phyloP scores from a whole-genome alignment of 2,329 filamentous ascomycete species.

The Fusarium albidum region DNA sequence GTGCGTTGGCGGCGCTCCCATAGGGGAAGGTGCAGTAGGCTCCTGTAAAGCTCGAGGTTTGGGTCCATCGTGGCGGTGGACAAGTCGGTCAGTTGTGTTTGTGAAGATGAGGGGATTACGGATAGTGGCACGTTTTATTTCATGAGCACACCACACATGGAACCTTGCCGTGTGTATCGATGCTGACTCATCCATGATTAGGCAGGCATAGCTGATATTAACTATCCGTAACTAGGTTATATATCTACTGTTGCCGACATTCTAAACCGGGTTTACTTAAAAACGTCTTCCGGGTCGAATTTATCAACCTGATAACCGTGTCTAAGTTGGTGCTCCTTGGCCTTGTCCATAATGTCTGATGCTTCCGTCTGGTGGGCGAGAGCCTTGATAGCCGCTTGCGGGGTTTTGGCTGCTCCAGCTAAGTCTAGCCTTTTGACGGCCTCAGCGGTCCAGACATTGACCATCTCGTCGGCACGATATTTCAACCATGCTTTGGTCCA shows the following conservation, averaged over 20 bases:
- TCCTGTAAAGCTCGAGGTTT: constrained; percentile 13
- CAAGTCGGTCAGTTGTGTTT: constrained; percentile 6
- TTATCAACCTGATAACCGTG: background rate
- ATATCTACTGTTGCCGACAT: background rate
- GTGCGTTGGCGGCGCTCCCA: background rate
- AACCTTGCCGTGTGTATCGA: too few species aligned
- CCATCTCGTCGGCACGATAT: background rate
- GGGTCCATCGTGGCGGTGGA: constrained; percentile 10
- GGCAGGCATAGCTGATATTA: too few species aligned
- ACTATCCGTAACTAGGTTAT: too few species aligned
- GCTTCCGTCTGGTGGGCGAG: background rate
- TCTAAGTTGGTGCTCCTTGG: background rate
- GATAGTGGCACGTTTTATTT: too few species aligned
- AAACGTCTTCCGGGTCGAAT: constrained; percentile 1
- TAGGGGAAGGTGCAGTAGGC: constrained; percentile 7
- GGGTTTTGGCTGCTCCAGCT: background rate
- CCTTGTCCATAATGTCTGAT: background rate
- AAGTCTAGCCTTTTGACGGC: background rate
- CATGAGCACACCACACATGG: too few species aligned
- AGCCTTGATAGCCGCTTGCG: background rate
- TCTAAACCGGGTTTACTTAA: constrained; percentile 3
- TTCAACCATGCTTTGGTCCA: constrained; percentile 3
- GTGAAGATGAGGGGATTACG: background rate
- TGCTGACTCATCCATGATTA: too few species aligned
- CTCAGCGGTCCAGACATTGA: background rate